A percentile compares a stretch with the other conserved stretches of the same genome.
These are phyloP conservation scores for Alternaria consortialis DNA, from an alignment of 2,329 filamentous ascomycete genomes.

Conservation along the genomic window DNA sequence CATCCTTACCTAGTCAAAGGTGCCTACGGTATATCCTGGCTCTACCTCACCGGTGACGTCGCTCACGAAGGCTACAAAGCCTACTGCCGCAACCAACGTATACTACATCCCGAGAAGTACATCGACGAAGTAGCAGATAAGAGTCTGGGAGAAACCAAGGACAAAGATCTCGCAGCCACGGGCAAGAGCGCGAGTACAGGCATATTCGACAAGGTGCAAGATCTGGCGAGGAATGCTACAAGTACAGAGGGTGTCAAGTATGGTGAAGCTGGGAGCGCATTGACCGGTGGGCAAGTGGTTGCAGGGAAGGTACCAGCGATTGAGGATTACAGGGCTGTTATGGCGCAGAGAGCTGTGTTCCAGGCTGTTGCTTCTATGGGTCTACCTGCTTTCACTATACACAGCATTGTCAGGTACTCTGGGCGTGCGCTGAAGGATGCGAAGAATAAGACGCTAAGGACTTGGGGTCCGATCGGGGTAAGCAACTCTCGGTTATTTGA, in stretches of 20 bases:
- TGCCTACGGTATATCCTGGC: slow-evolving; percentile 92
- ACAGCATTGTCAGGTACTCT: slow-evolving; percentile 89
- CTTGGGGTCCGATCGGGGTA: slow-evolving; percentile 90
- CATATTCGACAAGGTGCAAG: slow-evolving; percentile 31
- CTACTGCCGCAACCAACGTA: slow-evolving; percentile 84
- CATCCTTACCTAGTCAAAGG: slow-evolving; percentile 82
- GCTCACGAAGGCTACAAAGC: slow-evolving; percentile 94
- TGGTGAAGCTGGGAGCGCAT: slow-evolving; percentile 24
- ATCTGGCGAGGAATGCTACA: slow-evolving; percentile 34
- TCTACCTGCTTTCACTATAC: slow-evolving; percentile 90
- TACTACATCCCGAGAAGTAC: slow-evolving; percentile 70
- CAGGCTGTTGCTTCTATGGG: slow-evolving; percentile 94
- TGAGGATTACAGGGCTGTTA: slow-evolving; percentile 90
- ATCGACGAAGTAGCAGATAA: slow-evolving; percentile 19
- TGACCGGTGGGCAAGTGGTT: slow-evolving; percentile 35
- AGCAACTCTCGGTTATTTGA: slow-evolving; percentile 52
- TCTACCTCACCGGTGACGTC: slow-evolving; percentile 91
- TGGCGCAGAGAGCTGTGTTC: slow-evolving; percentile 90
- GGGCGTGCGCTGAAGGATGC: slow-evolving; percentile 83
- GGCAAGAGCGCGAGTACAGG: slow-evolving; percentile 9
- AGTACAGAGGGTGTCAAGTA: slow-evolving; percentile 34
- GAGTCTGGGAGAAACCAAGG: slow-evolving; percentile 42
- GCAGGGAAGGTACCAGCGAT: slow-evolving; percentile 70
- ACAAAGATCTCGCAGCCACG: slow-evolving; percentile 46
- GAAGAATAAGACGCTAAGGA: slow-evolving; percentile 78